A percentile compares a stretch with the other conserved stretches of the same genome.
Evolutionary conservation across 352 stramenopile genomes (phyloP).

Genomic region (Aphanomyces astaci): DNA sequence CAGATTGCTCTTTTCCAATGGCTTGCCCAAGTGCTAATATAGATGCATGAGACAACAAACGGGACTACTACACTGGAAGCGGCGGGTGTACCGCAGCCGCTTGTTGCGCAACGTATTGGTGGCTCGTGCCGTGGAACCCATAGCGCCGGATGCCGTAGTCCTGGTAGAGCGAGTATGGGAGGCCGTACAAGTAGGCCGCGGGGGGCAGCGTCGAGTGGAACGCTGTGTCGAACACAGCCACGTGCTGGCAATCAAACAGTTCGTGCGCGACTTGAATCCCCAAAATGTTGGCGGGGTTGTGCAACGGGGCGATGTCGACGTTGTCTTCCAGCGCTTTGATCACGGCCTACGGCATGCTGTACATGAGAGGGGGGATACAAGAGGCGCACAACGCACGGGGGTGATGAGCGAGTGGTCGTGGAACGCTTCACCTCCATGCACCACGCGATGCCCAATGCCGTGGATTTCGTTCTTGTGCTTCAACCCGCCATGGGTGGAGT

Average conservation of each 20-base stretch:
- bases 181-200: conserved; percentile 70
- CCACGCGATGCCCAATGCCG: conserved; percentile 79
- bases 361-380: too few relatives aligned
- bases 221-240: conserved; percentile 87
- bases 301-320: conserved; percentile 62
- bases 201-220: conserved; percentile 83
- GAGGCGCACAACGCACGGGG: conserved; percentile 14
- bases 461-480: conserved; percentile 44
- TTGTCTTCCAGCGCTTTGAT: conserved; percentile 51
- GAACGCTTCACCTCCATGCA: conserved; percentile 81
- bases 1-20: conserved; percentile 51
- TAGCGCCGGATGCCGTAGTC: conserved; percentile 80
- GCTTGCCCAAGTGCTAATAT: conserved; percentile 39
- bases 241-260: conserved; percentile 67
- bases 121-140: conserved; percentile 86
- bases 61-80: background rate
- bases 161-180: conserved; percentile 73
- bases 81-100: conserved; percentile 38
- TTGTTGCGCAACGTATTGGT: conserved; percentile 76
- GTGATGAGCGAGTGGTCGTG: conserved; percentile 49
- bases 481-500: conserved; percentile 17
- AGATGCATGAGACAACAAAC: background rate
- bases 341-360: conserved; percentile 29
- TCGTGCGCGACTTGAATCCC: conserved; percentile 77
- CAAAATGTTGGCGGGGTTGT: conserved; percentile 83